Evolutionary conservation across 208 protist genomes (phyloP).

Genomic region (Leishmania turanica): DNA sequence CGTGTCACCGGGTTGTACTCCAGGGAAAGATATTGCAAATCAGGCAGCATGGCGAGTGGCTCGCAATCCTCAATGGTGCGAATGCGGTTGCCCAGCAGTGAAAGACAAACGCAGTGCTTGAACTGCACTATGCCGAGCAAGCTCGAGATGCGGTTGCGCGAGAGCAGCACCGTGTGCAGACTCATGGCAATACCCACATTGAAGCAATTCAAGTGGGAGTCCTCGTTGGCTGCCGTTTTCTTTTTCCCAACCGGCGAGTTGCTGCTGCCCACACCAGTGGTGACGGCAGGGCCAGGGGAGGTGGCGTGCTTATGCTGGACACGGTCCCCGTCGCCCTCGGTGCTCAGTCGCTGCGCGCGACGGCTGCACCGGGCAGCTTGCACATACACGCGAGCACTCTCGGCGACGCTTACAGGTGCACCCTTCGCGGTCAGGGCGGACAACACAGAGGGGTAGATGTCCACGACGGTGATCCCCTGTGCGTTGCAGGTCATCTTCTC

Average conservation of each 20-base stretch:
- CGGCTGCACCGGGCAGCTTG: not conserved
- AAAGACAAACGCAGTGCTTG: slow-evolving; percentile 75
- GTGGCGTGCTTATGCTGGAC: not conserved
- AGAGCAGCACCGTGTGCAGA: slow-evolving; percentile 81
- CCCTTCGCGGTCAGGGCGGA: slow-evolving; percentile 47
- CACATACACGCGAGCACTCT: slow-evolving; percentile 18
- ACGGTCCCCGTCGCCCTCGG: not conserved
- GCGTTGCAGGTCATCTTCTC: slow-evolving; percentile 72
- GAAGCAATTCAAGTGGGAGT: slow-evolving; percentile 34
- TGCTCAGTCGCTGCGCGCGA: not conserved
- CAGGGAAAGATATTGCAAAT: slow-evolving; percentile 78
- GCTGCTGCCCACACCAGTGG: not conserved
- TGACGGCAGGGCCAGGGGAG: not conserved
- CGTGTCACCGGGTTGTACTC: slow-evolving; percentile 84
- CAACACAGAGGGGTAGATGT: slow-evolving; percentile 68
- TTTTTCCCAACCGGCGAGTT: not conserved
- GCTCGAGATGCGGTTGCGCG: slow-evolving; percentile 65
- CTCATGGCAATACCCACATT: slow-evolving; percentile 74
- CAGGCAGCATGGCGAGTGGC: slow-evolving; percentile 66
- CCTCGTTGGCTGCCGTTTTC: slow-evolving; percentile 1
- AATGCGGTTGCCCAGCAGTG: slow-evolving; percentile 77
- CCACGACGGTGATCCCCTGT: slow-evolving; percentile 63
- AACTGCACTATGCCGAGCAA: slow-evolving; percentile 84
- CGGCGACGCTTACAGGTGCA: slow-evolving; percentile 22
- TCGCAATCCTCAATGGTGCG: slow-evolving; percentile 78